These are phyloP conservation scores for Colletotrichum orchidophilum DNA, from an alignment of 2,329 filamentous ascomycete species.

Conservation along the genomic window DNA sequence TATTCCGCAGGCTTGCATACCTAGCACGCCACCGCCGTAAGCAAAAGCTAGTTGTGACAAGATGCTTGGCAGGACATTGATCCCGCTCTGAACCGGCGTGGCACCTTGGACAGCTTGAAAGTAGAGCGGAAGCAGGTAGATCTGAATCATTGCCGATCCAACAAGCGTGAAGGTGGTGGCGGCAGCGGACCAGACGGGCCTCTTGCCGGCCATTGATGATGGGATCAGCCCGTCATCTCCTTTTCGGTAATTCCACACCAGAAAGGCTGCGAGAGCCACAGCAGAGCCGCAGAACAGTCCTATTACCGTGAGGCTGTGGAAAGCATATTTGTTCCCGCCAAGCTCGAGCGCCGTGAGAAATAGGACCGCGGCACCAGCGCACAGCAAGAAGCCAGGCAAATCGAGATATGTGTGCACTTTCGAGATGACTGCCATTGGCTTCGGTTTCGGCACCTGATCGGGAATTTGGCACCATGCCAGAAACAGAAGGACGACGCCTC, in stretches of 20 bases:
- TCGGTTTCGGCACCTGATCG: slow-evolving; percentile 42
- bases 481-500: slow-evolving; percentile 43
- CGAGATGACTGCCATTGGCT: slow-evolving; percentile 43
- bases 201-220: slow-evolving; percentile 32
- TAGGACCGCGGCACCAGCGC: slow-evolving; percentile 44
- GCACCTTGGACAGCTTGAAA: slow-evolving; percentile 42
- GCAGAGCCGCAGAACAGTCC: slow-evolving; percentile 37
- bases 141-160: slow-evolving; percentile 28
- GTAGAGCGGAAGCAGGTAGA: slow-evolving; percentile 47
- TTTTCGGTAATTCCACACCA: slow-evolving; percentile 37
- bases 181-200: slow-evolving; percentile 44
- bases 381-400: slow-evolving; percentile 34
- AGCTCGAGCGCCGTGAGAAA: slow-evolving; percentile 46
- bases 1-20: slow-evolving; percentile 33
- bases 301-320: slow-evolving; percentile 38
- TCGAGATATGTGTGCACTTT: slow-evolving; percentile 48
- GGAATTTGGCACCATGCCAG: slow-evolving; percentile 47
- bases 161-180: slow-evolving; percentile 49
- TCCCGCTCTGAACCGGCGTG: slow-evolving; percentile 45
- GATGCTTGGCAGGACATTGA: slow-evolving; percentile 43
- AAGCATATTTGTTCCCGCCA: slow-evolving; percentile 42
- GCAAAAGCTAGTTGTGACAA: slow-evolving; percentile 37
- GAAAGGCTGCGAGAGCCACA: slow-evolving; percentile 35
- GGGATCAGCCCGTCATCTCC: slow-evolving; percentile 41
- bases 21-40: slow-evolving; percentile 36